Percentiles rank a stretch among this genome's conserved stretches.
Evolutionary conservation across 805 yeast species (phyloP).

Genomic region (Crinitomyces ghanaensis): DNA sequence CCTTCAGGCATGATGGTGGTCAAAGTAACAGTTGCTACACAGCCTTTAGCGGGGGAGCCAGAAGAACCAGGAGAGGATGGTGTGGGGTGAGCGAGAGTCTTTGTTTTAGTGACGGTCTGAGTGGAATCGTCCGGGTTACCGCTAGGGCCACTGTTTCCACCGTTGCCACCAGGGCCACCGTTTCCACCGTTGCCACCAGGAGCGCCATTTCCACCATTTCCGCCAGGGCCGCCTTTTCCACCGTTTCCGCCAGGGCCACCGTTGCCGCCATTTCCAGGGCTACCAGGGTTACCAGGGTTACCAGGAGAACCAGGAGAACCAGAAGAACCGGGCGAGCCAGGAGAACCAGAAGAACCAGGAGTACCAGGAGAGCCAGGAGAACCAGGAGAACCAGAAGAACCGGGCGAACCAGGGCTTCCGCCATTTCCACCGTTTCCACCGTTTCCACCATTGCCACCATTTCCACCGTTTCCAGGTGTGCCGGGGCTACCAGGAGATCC

Average conservation of each 20-base stretch:
- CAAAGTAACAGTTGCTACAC: too few species aligned
- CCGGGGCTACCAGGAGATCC: conserved; percentile 3
- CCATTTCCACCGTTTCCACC: conserved; percentile 1
- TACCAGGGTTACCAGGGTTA: background rate
- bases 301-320: conserved; percentile 5
- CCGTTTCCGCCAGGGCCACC: conserved; percentile 34
- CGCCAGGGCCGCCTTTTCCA: conserved; percentile 2
- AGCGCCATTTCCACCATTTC: conserved; percentile 43
- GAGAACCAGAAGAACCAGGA: conserved; percentile 4
- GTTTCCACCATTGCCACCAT: conserved; percentile 28
- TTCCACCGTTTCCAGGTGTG: conserved; percentile 38
- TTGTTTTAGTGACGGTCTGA: too few species aligned
- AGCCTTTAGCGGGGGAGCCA: background rate
- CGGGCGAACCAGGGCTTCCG: conserved; percentile 3
- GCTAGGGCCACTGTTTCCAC: background rate
- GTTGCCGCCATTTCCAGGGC: conserved; percentile 41
- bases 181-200: conserved; percentile 1
- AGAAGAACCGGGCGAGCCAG: conserved; percentile 1
- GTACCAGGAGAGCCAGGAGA: conserved; percentile 3
- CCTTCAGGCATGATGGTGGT: too few species aligned
- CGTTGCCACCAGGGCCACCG: background rate
- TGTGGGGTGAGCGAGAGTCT: background rate
- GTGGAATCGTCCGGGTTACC: too few species aligned
- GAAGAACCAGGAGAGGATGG: conserved; percentile 1
- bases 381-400: conserved; percentile 2